Conservation (phyloP, 1,139 yeast species). For the Blastobotrys malaysiensis region DNA sequence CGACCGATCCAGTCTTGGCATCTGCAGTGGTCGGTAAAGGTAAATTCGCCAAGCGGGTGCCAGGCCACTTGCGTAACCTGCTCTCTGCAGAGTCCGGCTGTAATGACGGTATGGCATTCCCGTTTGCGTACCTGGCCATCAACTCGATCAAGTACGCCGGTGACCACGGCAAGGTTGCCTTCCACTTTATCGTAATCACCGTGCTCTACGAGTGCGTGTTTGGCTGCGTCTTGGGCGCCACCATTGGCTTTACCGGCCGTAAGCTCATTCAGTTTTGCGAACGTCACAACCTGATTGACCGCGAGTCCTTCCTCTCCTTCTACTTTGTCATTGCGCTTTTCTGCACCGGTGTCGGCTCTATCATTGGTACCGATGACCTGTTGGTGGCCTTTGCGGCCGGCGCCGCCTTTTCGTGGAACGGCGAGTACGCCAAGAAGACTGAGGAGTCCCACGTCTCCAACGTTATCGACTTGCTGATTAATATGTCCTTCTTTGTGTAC, state of each 20-base stretch:
- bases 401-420: conserved; percentile 95
- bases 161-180: conserved; percentile 61
- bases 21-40: conserved; percentile 99
- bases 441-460: conserved; percentile 92
- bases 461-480: conserved; percentile 68
- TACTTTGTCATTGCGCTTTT: conserved; percentile 79
- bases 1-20: conserved; percentile 96
- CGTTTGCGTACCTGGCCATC: conserved; percentile 76
- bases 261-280: conserved; percentile 78
- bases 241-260: conserved; percentile 72
- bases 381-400: conserved; percentile 95
- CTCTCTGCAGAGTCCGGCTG: conserved; percentile 94
- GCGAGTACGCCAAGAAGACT: conserved; percentile 81
- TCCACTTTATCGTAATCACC: conserved; percentile 79
- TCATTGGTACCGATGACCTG: conserved; percentile 88
- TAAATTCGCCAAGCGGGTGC: conserved; percentile 93
- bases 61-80: conserved; percentile 89
- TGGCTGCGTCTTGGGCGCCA: conserved; percentile 73
- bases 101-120: conserved; percentile 98
- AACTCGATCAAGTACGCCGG: conserved; percentile 64
- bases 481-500: conserved; percentile 85
- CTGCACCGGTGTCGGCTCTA: conserved; percentile 91
- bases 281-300: conserved; percentile 65
- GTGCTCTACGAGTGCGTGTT: conserved; percentile 82
- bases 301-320: conserved; percentile 90